These are phyloP conservation scores for Punica granatum DNA, from an alignment of 345 rosid species.

Conservation along the genomic window DNA sequence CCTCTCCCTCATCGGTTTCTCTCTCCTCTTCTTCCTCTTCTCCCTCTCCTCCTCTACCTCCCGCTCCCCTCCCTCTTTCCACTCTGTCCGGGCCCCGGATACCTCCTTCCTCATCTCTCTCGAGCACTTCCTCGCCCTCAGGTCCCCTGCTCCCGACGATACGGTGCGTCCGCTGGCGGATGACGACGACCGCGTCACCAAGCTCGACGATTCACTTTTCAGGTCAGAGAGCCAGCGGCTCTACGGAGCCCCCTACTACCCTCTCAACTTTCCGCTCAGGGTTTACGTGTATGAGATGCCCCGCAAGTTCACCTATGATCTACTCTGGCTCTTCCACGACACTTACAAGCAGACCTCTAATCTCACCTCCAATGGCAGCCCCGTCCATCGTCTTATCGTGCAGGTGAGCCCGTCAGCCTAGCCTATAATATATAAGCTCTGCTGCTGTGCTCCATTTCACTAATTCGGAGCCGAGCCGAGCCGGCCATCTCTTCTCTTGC, in stretches of 20 bases:
- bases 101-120: constrained; percentile 77
- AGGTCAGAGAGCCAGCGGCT: constrained; percentile 36
- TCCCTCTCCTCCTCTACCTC: constrained; percentile 14
- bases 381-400: constrained; percentile 88
- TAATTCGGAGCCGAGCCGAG: not conserved
- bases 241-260: constrained; percentile 36
- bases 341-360: constrained; percentile 65
- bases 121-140: constrained; percentile 42
- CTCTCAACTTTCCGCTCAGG: constrained; percentile 45
- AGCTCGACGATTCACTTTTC: constrained; percentile 38
- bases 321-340: constrained; percentile 62
- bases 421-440: no score
- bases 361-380: constrained; percentile 96
- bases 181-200: constrained; percentile 21
- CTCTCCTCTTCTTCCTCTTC: constrained; percentile 17
- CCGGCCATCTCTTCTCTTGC: not conserved
- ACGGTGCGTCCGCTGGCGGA: constrained; percentile 21
- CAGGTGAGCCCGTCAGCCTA: constrained; percentile 31
- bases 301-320: constrained; percentile 68
- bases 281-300: constrained; percentile 95
- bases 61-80: constrained; percentile 19
- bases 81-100: constrained; percentile 16
- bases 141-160: constrained; percentile 30
- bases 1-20: constrained; percentile 21
- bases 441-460: not conserved